Evolutionary conservation across 1,284 basidiomycete genomes (phyloP).

Genomic region (Boletus sp.): DNA sequence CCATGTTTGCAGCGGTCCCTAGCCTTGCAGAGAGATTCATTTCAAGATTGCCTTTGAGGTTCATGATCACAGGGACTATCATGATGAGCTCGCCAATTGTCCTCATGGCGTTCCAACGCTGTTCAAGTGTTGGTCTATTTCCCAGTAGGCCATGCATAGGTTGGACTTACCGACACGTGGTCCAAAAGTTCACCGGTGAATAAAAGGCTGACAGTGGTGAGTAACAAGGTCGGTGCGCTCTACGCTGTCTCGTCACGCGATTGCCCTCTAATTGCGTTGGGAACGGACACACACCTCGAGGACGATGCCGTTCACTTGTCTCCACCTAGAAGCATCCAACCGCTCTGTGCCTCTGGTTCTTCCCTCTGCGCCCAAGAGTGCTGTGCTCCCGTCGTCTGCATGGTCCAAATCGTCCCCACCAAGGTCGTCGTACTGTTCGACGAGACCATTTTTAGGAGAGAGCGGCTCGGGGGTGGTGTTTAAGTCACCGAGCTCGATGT

Average conservation of each 20-base stretch:
- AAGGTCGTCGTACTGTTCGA: slow-evolving; percentile 11
- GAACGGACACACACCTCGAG: slow-evolving; percentile 51
- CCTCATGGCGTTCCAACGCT: slow-evolving; percentile 89
- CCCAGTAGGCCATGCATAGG: slow-evolving; percentile 4
- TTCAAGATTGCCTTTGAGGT: slow-evolving; percentile 96
- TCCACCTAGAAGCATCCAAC: slow-evolving; percentile 38
- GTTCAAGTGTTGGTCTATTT: slow-evolving; percentile 8
- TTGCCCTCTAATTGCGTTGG: neutral
- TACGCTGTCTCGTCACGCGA: slow-evolving; percentile 31
- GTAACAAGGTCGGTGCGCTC: slow-evolving; percentile 71
- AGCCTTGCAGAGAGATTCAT: slow-evolving; percentile 88
- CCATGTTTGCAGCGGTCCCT: slow-evolving; percentile 79
- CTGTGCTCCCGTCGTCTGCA: slow-evolving; percentile 33
- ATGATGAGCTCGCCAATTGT: slow-evolving; percentile 95
- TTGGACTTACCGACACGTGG: slow-evolving; percentile 71
- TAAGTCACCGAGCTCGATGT: slow-evolving; percentile 41
- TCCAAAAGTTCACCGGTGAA: slow-evolving; percentile 90
- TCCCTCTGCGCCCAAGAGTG: slow-evolving; percentile 34
- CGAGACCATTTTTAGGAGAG: slow-evolving; percentile 15
- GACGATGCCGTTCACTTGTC: slow-evolving; percentile 57
- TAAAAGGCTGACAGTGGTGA: slow-evolving; percentile 72
- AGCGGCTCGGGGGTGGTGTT: slow-evolving; percentile 33
- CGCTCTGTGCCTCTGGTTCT: slow-evolving; percentile 30
- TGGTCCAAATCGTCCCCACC: slow-evolving; percentile 25
- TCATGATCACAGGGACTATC: slow-evolving; percentile 92